Conservation (phyloP, 176 grass and related monocot genomes). For the Thalia dealbata region DNA sequence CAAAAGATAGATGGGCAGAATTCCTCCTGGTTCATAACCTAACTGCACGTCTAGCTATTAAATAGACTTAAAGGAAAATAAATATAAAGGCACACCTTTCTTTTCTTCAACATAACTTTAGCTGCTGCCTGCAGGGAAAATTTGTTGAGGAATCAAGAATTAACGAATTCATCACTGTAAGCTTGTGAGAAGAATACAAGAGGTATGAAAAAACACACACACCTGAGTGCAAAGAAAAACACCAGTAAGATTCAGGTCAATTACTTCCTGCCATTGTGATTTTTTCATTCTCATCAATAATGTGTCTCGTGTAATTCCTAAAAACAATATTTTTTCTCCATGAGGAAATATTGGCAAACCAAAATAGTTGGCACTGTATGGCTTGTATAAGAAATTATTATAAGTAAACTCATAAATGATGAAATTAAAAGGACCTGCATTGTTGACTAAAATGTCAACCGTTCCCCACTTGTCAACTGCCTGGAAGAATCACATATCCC, state of each 20-base stretch:
- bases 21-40: not conserved
- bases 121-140: slow-evolving; percentile 75
- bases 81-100: slow-evolving; percentile 38
- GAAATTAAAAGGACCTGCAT: slow-evolving; percentile 51
- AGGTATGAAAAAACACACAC: not conserved
- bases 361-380: not conserved
- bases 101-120: slow-evolving; percentile 99
- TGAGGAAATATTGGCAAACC: not conserved
- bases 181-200: not conserved
- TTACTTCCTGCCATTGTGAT: slow-evolving; percentile 98
- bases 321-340: slow-evolving; percentile 8
- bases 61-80: not conserved
- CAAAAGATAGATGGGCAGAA: not conserved
- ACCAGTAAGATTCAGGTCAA: slow-evolving; percentile 92
- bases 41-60: not conserved
- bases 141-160: slow-evolving; percentile 14
- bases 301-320: slow-evolving; percentile 91
- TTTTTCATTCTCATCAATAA: slow-evolving; percentile 99
- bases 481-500: slow-evolving; percentile 27
- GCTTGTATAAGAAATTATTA: no score
- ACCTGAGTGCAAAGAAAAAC: slow-evolving; percentile 97
- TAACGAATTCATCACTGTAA: not conserved
- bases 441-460: slow-evolving; percentile 86
- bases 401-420: slow-evolving; percentile 9
- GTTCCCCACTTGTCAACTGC: slow-evolving; percentile 88